Evolutionary conservation across 768 basidiomycete genomes (phyloP), one percentile per base, ranked within the genome.

Genomic region (Termitomyces sp.): DNA sequence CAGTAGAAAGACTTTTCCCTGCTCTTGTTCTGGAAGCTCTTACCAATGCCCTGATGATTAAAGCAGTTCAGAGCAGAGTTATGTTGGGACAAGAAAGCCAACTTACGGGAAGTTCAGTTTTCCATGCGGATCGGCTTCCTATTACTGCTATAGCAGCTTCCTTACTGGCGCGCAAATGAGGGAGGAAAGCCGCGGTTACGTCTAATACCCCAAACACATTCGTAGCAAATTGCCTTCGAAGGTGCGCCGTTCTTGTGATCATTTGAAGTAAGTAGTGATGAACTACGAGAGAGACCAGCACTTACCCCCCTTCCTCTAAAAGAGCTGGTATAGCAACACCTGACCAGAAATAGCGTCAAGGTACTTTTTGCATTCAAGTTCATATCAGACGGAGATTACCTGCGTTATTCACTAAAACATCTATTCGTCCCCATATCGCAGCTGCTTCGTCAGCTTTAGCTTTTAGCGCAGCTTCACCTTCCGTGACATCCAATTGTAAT

Each of bases 371-470:
- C 5, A n/a, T n/a, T 22, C 13, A 32, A 13, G 13, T n/a, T 31
- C 25, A 13, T 16, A 48, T 50, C 7, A 12, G 29, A n/a, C 13
- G 20, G 45, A 20, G 45, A 59, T 57, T 20, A 60, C 82, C 86
- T 23, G 85, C 86, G 58, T 87, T 87, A 56, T 87, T 86, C 35
- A 87, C 82, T 27, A 87, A 61, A 1, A 86, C 78, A 57, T 86
- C 83, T 54, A 86, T 76, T 9, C 70, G 67, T 7, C 81, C 82
- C 78, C 82, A 85, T 25, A 70, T 68, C 2, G 56, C 60, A 18
- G 71, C 69, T 3, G 81, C 83, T 18, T 72, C 63, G 23, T 75
- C 68, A 18, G 81, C 69, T 42, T 72, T 76, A 3, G 54, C 52
- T 56, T 75, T 75, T 42, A 86, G 70, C 9, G 57, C 63, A 15